Evolutionary conservation across 352 stramenopile genomes (phyloP).

Genomic region (Phytophthora aleatoria): DNA sequence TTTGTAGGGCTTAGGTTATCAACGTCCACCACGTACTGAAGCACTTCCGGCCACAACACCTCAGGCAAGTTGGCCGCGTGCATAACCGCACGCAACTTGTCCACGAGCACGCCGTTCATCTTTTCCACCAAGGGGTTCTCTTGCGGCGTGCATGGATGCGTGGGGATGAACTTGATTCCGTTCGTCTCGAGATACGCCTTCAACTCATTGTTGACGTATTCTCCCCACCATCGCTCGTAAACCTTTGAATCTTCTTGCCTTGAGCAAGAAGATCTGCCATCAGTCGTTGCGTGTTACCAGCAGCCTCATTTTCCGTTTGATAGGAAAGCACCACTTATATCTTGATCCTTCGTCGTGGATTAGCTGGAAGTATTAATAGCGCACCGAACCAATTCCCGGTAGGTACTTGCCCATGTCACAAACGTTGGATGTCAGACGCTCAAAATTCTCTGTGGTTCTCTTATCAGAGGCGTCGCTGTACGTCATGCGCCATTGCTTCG

Average conservation of each 20-base stretch:
- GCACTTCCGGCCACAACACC: background rate
- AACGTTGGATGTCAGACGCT: background rate
- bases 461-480: slow-evolving; percentile 3
- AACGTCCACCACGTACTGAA: background rate
- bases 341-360: background rate
- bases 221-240: background rate
- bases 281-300: background rate
- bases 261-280: background rate
- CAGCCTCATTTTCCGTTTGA: background rate
- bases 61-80: background rate
- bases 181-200: background rate
- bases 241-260: background rate
- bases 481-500: slow-evolving; percentile 3
- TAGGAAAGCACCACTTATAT: background rate
- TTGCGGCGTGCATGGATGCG: background rate
- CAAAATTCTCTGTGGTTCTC: background rate
- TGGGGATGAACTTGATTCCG: background rate
- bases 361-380: background rate
- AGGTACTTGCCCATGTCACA: background rate
- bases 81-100: background rate
- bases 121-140: background rate
- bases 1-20: background rate
- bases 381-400: background rate
- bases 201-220: background rate
- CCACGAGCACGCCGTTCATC: background rate